These are phyloP conservation scores for Tylopilus sp. DNA, from an alignment of 768 basidiomycete genomes.

Conservation along the genomic window DNA sequence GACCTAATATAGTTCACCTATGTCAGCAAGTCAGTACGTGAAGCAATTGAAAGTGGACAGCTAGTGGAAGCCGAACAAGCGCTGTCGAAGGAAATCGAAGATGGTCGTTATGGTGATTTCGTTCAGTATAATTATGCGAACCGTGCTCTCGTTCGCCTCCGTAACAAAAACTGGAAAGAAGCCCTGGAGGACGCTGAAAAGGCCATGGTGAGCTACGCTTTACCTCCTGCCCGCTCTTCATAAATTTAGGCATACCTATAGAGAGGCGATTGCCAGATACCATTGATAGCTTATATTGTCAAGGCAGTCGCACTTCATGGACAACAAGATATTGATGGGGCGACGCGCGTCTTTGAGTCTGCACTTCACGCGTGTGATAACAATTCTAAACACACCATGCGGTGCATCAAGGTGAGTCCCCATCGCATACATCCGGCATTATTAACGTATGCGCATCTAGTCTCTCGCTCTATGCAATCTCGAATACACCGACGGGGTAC, in stretches of 20 bases:
- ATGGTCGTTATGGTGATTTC: neutral
- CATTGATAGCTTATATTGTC: neutral
- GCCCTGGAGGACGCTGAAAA: neutral
- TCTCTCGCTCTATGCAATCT: too few relatives aligned
- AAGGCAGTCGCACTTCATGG: neutral
- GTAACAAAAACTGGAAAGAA: too few relatives aligned
- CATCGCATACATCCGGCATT: neutral
- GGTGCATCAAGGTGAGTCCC: neutral
- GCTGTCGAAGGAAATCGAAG: neutral
- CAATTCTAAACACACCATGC: neutral
- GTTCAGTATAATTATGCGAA: neutral
- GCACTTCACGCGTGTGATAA: neutral
- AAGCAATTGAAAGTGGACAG: neutral
- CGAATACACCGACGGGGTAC: too few relatives aligned
- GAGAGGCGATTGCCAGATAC: neutral
- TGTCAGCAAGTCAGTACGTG: neutral
- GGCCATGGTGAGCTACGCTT: neutral
- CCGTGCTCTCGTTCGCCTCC: neutral
- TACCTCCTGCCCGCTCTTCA: neutral
- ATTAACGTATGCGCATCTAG: too few relatives aligned
- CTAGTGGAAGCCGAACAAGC: neutral
- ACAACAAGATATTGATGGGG: neutral
- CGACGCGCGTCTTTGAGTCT: neutral
- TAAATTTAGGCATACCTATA: neutral
- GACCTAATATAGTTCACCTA: neutral